Conservation (phyloP, 805 yeast genomes). For the Isabelozyma heimii region DNA sequence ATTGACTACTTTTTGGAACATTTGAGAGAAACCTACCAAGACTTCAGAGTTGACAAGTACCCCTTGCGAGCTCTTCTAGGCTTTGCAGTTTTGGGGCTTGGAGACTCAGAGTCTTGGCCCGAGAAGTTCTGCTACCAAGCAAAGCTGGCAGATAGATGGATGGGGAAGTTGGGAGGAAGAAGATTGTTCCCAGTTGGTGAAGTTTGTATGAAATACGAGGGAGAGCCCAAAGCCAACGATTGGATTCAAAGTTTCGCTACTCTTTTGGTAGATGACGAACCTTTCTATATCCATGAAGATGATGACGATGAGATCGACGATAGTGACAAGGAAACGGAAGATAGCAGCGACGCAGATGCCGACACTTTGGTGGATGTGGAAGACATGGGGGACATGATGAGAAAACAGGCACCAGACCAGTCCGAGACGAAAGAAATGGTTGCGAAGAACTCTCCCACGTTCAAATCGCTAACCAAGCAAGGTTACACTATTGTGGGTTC, state of each 20-base stretch:
- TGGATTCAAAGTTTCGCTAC: constrained; percentile 65
- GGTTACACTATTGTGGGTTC: constrained; percentile 93
- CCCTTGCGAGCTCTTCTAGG: constrained; percentile 73
- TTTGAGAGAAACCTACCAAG: constrained; percentile 75
- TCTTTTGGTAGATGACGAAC: constrained; percentile 68
- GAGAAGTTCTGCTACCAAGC: constrained; percentile 87
- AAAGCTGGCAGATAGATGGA: constrained; percentile 63
- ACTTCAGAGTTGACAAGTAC: constrained; percentile 79
- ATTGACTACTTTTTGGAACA: constrained; percentile 83
- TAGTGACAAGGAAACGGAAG: constrained; percentile 41
- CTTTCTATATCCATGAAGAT: constrained; percentile 55
- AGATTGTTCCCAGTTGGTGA: constrained; percentile 81
- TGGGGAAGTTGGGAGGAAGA: constrained; percentile 83
- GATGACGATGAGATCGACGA: constrained; percentile 60
- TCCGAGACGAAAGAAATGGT: constrained; percentile 72
- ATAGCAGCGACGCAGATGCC: constrained; percentile 31
- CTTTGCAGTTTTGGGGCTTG: constrained; percentile 82
- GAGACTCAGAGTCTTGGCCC: constrained; percentile 81
- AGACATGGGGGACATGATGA: constrained; percentile 71
- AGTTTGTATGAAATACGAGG: constrained; percentile 73
- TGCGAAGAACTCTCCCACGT: constrained; percentile 85
- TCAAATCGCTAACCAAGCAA: constrained; percentile 82
- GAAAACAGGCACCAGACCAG: constrained; percentile 21
- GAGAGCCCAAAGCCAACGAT: constrained; percentile 55
- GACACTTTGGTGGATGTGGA: constrained; percentile 73